A percentile compares a stretch with the other conserved stretches of the same genome.
These are phyloP conservation scores for Phytophthora foliorum DNA, from an alignment of 352 stramenopile genomes.

Conservation along the genomic window DNA sequence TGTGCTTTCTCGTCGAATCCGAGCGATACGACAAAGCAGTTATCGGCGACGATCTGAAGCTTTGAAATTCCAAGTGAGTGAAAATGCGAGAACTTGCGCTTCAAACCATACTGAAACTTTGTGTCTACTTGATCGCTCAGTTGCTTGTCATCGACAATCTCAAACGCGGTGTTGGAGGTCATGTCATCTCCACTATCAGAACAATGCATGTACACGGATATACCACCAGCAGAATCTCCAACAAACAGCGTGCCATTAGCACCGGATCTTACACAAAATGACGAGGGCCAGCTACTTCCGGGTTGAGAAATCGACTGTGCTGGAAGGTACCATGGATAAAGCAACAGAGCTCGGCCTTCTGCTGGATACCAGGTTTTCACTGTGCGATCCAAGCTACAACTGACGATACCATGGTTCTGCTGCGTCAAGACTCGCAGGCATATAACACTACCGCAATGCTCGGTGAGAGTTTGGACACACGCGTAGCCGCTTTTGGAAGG, in stretches of 20 bases:
- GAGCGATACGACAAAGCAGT: conserved; percentile 80
- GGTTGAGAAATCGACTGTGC: conserved; percentile 64
- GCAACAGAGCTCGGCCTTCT: conserved; percentile 62
- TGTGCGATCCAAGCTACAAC: conserved; percentile 74
- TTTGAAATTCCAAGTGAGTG: conserved; percentile 69
- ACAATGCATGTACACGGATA: conserved; percentile 66
- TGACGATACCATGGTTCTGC: conserved; percentile 65
- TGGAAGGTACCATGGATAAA: conserved; percentile 77
- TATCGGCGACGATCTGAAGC: conserved; percentile 66
- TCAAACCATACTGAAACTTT: conserved; percentile 65
- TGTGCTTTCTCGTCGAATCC: conserved; percentile 82
- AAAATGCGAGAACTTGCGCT: conserved; percentile 69
- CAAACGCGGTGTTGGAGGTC: conserved; percentile 8
- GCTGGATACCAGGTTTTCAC: conserved; percentile 75
- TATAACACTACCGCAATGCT: conserved; percentile 65
- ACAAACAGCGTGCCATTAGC: conserved; percentile 65
- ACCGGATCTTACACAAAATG: conserved; percentile 60
- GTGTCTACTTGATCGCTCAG: conserved; percentile 14
- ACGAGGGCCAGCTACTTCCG: conserved; percentile 66
- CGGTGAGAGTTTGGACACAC: conserved; percentile 75
- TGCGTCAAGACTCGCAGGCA: conserved; percentile 56
- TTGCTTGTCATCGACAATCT: conserved; percentile 24
- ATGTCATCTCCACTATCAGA: background rate
- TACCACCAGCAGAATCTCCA: conserved; percentile 63
- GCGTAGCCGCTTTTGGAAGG: conserved; percentile 31